Evolutionary conservation across 345 rosid genomes (phyloP), one percentile per base, ranked within the genome.

Genomic region (Murraya paniculata): DNA sequence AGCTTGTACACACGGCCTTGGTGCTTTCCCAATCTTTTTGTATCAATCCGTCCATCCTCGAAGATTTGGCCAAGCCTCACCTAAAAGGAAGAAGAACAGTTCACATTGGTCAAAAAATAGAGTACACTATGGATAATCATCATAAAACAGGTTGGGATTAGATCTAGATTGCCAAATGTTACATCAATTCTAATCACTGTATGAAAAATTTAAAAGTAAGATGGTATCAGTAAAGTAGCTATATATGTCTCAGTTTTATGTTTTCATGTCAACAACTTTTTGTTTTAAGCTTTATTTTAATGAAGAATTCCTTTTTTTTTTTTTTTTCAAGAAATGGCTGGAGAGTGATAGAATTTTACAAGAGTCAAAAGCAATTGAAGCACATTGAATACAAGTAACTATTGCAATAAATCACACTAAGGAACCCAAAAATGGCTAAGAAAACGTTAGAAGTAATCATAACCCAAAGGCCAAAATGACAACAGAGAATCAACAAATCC

Each of bases 61-160:
- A 71, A 77, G 65, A 88, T 75, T 69, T 86, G 85, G 78, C 88
- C 91, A 50, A 90, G 84, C 84, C 91, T 86, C 70, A 88, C 89
- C 94, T 88, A 75, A 21, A 50, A 50, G 56, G 66, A 57, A 55
- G 60, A 4, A 7, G n/a, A 48, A 18, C 39, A 22, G 28, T 60
- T 74, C 38, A 8, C 5, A 50, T 61, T 14, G 56, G 30, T 24
- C 33, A 2, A 27, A 69, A 14, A 14, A 28, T n/a, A 19, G 22
- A 31, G 35, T 31, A 60, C 7, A 50, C 67, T 57, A 57, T 6
- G 27, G 10, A 6, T 38, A 39, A 65, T 33, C 80, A 72, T 48
- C 39, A 21, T 25, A 62, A 60, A 68, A 68, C 57, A 70, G 61
- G 7, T 13, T 22, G 56, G 68, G 21, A 18, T 11, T 21, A 45